Percentiles rank a stretch among this genome's conserved stretches.
Evolutionary conservation across 2,329 filamentous ascomycete genomes (phyloP).

Genomic region (Botrytis sinoallii): DNA sequence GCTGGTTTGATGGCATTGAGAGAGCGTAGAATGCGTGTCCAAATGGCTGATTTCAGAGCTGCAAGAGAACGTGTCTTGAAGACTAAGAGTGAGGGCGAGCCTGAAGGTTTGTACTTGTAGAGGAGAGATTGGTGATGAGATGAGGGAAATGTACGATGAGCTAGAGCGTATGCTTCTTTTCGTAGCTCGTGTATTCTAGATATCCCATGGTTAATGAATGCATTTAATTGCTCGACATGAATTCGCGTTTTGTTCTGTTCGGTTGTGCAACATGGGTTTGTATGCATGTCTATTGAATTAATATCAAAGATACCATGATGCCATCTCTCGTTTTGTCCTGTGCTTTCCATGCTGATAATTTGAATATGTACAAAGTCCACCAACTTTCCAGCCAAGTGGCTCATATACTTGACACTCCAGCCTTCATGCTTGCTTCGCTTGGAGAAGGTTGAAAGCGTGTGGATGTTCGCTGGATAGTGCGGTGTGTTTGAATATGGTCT

Average conservation of each 20-base stretch:
- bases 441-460: too few relatives aligned
- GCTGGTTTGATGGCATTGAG: constrained; percentile 90
- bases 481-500: too few relatives aligned
- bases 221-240: neutral
- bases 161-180: constrained; percentile 29
- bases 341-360: neutral
- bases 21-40: constrained; percentile 94
- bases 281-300: neutral
- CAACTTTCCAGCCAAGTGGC: neutral
- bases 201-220: constrained; percentile 13
- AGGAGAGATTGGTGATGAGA: constrained; percentile 39
- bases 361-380: neutral
- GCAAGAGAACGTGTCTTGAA: constrained; percentile 93
- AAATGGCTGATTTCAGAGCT: constrained; percentile 96
- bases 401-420: neutral
- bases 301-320: neutral
- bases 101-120: constrained; percentile 94
- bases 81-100: constrained; percentile 98
- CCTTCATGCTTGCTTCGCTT: too few relatives aligned
- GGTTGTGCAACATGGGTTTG: neutral
- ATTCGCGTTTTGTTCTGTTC: neutral
- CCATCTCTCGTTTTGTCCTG: neutral
- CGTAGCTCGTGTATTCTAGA: constrained; percentile 35
- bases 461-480: too few relatives aligned
- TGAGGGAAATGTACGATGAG: constrained; percentile 3